phyloP scores from a whole-genome alignment of 768 basidiomycete genomes.

The Suillus plorans region DNA sequence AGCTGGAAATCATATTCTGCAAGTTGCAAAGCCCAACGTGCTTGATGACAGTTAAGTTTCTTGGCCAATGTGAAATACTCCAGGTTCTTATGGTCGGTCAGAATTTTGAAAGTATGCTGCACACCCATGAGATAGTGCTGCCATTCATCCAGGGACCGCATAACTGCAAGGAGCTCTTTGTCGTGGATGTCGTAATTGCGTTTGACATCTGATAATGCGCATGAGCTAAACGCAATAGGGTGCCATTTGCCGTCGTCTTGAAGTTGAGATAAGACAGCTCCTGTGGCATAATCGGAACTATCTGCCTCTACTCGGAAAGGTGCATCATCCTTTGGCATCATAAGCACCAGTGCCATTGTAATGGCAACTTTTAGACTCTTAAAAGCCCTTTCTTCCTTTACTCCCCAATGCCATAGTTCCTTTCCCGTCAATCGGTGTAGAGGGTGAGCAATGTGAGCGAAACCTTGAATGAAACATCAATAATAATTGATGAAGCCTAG shows the following conservation, averaged over 20 bases:
- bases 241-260: slow-evolving; percentile 22
- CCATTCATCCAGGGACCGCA: background rate
- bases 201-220: slow-evolving; percentile 32
- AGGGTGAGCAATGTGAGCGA: slow-evolving; percentile 28
- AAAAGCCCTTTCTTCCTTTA: slow-evolving; percentile 23
- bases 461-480: slow-evolving; percentile 32
- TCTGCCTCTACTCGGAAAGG: slow-evolving; percentile 28
- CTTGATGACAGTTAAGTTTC: no score
- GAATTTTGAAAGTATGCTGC: slow-evolving; percentile 16
- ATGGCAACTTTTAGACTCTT: slow-evolving; percentile 28
- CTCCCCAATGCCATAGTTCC: slow-evolving; percentile 27
- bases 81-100: slow-evolving; percentile 41
- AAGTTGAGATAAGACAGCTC: slow-evolving; percentile 28
- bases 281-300: slow-evolving; percentile 32
- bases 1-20: no score
- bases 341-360: slow-evolving; percentile 27
- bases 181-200: slow-evolving; percentile 46
- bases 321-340: slow-evolving; percentile 6
- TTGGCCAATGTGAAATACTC: slow-evolving; percentile 17
- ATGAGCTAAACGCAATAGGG: slow-evolving; percentile 41
- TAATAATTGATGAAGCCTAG: slow-evolving; percentile 43
- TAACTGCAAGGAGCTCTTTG: slow-evolving; percentile 34
- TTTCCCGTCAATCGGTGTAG: slow-evolving; percentile 31
- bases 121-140: background rate
- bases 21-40: no score